Evolutionary conservation across 805 yeast genomes (phyloP).

Genomic region (Yueomyces sinensis): DNA sequence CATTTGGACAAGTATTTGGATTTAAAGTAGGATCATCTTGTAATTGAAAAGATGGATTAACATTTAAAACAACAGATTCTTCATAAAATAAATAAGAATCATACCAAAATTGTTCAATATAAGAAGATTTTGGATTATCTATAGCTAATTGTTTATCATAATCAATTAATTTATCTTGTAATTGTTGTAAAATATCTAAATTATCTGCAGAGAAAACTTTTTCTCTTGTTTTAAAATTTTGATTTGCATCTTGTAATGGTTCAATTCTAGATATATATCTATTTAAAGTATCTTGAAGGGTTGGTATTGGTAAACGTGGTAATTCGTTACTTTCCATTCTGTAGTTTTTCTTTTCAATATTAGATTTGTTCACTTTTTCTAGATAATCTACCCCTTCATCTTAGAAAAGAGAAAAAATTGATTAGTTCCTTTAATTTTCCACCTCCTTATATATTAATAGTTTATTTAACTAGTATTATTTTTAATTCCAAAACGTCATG

Average conservation of each 20-base stretch:
- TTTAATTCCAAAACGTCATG: no score
- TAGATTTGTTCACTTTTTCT: no score
- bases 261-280: constrained; percentile 53
- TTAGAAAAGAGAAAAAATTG: no score
- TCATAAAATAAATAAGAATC: constrained; percentile 82
- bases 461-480: no score
- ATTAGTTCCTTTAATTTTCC: no score
- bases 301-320: constrained; percentile 76
- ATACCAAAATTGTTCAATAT: constrained; percentile 90
- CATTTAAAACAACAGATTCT: constrained; percentile 79
- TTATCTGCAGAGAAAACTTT: constrained; percentile 27
- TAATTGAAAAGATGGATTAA: constrained; percentile 79
- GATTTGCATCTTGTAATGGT: constrained; percentile 72
- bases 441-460: no score
- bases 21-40: constrained; percentile 75
- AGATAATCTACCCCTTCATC: no score
- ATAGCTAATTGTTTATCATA: constrained; percentile 51
- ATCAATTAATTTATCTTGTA: constrained; percentile 40
- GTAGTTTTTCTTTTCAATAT: no score
- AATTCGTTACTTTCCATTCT: no score
- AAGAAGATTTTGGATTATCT: constrained; percentile 56
- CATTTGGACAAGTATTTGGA: constrained; percentile 1
- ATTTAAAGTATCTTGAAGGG: constrained; percentile 49
- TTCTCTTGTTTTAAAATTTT: constrained; percentile 44
- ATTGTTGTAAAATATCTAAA: constrained; percentile 33